A percentile compares a stretch with the other conserved stretches of the same genome.
Evolutionary conservation across 257 asterid species (phyloP).

Genomic region (Nicotiana benthamiana): DNA sequence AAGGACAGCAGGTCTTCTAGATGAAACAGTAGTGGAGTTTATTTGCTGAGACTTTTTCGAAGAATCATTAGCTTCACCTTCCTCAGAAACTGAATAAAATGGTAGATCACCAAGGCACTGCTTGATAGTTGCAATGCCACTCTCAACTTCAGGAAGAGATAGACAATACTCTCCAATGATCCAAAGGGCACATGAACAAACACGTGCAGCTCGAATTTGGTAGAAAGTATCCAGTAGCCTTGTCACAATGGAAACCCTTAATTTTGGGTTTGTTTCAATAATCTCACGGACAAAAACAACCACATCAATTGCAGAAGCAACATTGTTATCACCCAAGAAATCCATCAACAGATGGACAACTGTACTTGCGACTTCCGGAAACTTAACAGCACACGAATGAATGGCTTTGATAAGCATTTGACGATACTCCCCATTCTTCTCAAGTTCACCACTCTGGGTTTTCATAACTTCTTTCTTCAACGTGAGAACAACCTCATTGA

Average conservation of each 20-base stretch:
- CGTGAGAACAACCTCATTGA: constrained; percentile 83
- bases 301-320: constrained; percentile 88
- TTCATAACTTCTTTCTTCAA: constrained; percentile 93
- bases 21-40: constrained; percentile 73
- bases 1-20: constrained; percentile 89
- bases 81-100: constrained; percentile 69
- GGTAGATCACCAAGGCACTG: constrained; percentile 96
- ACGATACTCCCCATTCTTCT: constrained; percentile 88
- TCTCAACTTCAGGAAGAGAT: constrained; percentile 87
- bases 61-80: constrained; percentile 65
- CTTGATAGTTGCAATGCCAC: constrained; percentile 72
- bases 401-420: constrained; percentile 97
- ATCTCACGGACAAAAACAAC: constrained; percentile 82
- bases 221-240: constrained; percentile 85
- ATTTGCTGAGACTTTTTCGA: constrained; percentile 69
- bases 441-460: constrained; percentile 87
- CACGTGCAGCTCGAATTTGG: constrained; percentile 90
- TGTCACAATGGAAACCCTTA: constrained; percentile 81
- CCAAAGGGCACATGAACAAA: constrained; percentile 95
- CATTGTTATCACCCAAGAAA: constrained; percentile 92
- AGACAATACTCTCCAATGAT: constrained; percentile 83
- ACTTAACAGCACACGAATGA: constrained; percentile 89
- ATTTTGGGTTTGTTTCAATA: constrained; percentile 82
- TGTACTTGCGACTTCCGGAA: constrained; percentile 96
- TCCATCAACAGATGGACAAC: constrained; percentile 95